These are phyloP conservation scores for Spatholobus suberectus DNA, from an alignment of 306 rosid genomes.

Conservation along the genomic window DNA sequence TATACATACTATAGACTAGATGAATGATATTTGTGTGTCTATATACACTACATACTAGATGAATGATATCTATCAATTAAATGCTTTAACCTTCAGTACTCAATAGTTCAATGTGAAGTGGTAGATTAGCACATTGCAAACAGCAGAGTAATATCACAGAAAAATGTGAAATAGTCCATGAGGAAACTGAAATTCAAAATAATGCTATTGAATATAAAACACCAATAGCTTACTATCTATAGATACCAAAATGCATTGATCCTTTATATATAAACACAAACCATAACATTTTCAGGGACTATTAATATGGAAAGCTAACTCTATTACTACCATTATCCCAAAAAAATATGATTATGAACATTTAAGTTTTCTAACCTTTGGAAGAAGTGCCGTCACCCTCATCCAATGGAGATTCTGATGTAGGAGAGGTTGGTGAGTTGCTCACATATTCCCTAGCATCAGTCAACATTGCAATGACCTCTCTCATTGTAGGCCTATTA, in stretches of 20 bases:
- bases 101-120: not conserved
- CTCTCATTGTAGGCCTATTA: conserved; percentile 86
- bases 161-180: not conserved
- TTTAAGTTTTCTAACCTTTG: conserved; percentile 56
- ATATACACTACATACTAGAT: not conserved
- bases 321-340: not conserved
- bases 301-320: not conserved
- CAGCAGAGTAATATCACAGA: not conserved
- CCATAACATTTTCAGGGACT: not conserved
- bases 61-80: not conserved
- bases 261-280: not conserved
- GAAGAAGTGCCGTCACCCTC: conserved; percentile 58
- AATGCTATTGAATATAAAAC: not conserved
- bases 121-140: not conserved
- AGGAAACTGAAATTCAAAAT: not conserved
- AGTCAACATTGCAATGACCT: conserved; percentile 81
- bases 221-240: not conserved
- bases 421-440: conserved; percentile 61
- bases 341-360: not conserved
- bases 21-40: not conserved
- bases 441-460: conserved; percentile 65
- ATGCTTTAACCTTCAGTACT: not conserved
- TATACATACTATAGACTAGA: not conserved
- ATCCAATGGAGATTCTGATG: conserved; percentile 71
- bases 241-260: not conserved